Percentiles rank a stretch among this genome's conserved stretches.
Conservation (phyloP, 1,139 yeast species). For the Hansenula anomala region DNA sequence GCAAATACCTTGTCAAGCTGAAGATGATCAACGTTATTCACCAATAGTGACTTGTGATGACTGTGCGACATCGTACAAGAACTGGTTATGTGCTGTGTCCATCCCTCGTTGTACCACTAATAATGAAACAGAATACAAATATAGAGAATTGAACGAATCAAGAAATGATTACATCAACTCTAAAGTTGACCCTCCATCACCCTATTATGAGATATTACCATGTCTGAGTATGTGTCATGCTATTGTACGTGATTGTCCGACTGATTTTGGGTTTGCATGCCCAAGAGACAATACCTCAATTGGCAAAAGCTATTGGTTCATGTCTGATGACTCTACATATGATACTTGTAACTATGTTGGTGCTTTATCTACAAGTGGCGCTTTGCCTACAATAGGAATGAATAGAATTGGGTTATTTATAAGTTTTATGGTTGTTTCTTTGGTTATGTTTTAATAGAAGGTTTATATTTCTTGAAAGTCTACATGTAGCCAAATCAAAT, state of each 20-base stretch:
- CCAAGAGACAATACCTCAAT: constrained; percentile 45
- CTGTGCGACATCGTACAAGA: constrained; percentile 67
- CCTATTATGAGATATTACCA: constrained; percentile 79
- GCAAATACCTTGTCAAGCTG: constrained; percentile 73
- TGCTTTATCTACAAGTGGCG: background rate
- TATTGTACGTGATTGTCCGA: constrained; percentile 80
- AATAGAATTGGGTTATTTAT: background rate
- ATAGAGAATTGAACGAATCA: constrained; percentile 46
- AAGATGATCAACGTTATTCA: constrained; percentile 64
- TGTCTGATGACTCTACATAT: constrained; percentile 22
- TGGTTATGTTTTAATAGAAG: background rate
- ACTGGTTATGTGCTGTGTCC: constrained; percentile 87
- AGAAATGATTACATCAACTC: constrained; percentile 59
- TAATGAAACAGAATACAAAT: constrained; percentile 40
- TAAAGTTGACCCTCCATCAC: constrained; percentile 49
- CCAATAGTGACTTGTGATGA: constrained; percentile 69
- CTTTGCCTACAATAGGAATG: background rate
- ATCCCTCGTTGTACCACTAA: constrained; percentile 80
- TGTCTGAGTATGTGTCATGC: constrained; percentile 78
- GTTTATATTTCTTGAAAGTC: background rate
- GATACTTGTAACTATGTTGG: constrained; percentile 51
- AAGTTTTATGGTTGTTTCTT: background rate
- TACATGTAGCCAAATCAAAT: background rate
- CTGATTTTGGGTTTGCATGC: constrained; percentile 68
- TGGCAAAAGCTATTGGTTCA: constrained; percentile 45